Conservation (phyloP, 2,329 filamentous ascomycete species). For the Monosporascus sp. region DNA sequence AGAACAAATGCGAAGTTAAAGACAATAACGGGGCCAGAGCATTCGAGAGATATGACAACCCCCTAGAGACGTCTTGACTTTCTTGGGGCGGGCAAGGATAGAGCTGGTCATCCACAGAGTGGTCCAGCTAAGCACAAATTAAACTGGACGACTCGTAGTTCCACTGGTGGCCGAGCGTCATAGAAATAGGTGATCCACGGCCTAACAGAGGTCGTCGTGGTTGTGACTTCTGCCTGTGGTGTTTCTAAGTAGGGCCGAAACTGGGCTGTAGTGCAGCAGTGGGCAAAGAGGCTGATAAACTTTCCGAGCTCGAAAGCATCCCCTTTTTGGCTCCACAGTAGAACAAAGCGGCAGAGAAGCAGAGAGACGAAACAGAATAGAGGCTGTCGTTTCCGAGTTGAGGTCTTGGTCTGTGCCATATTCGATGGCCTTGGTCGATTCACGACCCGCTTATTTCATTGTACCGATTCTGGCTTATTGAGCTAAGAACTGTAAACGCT, state of each 20-base stretch:
- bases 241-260: no score
- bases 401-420: background rate
- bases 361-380: background rate
- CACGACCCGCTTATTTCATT: background rate
- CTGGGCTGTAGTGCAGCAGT: background rate
- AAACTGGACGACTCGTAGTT: background rate
- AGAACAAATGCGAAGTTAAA: background rate
- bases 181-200: background rate
- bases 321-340: no score
- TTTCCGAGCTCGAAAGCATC: no score
- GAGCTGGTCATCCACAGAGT: background rate
- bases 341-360: no score
- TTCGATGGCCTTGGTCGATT: background rate
- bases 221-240: no score
- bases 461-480: background rate
- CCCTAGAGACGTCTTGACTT: background rate
- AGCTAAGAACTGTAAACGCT: background rate
- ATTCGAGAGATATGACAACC: background rate
- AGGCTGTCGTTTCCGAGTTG: background rate
- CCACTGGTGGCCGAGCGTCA: background rate
- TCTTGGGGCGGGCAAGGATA: background rate
- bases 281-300: background rate
- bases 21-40: background rate
- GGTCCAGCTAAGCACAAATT: background rate
- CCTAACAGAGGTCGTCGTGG: background rate